Base-by-base conservation (phyloP, 352 stramenopile species). In the Phytophthora meadii region DNA sequence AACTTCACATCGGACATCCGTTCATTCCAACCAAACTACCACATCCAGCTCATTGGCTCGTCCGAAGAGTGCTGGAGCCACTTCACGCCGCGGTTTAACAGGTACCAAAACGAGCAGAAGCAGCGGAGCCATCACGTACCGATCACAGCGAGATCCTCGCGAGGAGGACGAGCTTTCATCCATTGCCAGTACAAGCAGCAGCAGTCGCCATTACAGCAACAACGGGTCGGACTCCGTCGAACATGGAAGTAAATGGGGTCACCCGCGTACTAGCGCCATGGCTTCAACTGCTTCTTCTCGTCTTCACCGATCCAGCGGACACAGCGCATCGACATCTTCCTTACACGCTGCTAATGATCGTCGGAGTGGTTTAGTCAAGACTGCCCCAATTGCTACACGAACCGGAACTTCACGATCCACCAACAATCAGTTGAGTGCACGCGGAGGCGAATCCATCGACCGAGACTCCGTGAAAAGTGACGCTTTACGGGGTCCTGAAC, bases 181-280 rank as follows among this genome's bases (percentile, higher is more conserved):
- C 0, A 55, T 74, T 19, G 45, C 65, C n/a, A 74, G 60, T 19
- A 61, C 39, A 1, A 70, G 40, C 24, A 76, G 66, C 41, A 75
- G 68, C 17, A 81, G 70, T 17, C 72, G 57, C 11, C 68, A 68
- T 32, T 84, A 74, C 66, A 87, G 79, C 49, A 81, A 81, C 25
- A 65, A 76, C n/a, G 55, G 65, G 5, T 70, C 24, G 4, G 51
- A 70, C n/a, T 75, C 61, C 4, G 24, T 73, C 36, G 63, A 82
- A 1, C 61, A 72, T 15, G 55, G 61, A 9, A 78, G 81, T 15
- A 84, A 82, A 36, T 89, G 80, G 82, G 80, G 79, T 4, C 81
- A 88, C 37, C 39, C 74, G 17, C 77, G 79, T 12, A 49, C 61
- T 0, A 60, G 65, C 6, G 59, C 67, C 1, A 70, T 71, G 28